Evolutionary conservation across 306 rosid species (phyloP).

Genomic region (Ochetophila trinervis): DNA sequence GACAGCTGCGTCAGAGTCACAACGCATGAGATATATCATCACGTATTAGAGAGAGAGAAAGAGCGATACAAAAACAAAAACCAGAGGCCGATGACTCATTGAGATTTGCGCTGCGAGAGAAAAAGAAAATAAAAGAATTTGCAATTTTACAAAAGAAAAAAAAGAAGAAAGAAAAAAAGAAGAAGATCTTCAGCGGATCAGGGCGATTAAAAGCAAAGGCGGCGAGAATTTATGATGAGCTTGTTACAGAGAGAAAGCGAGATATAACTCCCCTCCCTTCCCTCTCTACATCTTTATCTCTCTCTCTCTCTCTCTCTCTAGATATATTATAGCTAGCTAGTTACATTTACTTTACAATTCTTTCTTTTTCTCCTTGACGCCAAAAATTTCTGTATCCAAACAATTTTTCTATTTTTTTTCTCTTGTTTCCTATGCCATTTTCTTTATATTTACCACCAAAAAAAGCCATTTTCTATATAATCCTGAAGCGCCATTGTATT

Average conservation of each 20-base stretch:
- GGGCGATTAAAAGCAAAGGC: slow-evolving; percentile 60
- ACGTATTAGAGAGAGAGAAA: slow-evolving; percentile 4
- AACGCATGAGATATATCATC: slow-evolving; percentile 7
- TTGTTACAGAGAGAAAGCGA: slow-evolving; percentile 6
- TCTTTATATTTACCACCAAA: too few species aligned
- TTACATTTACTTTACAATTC: neutral
- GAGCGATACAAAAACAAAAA: neutral
- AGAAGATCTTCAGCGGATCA: slow-evolving; percentile 57
- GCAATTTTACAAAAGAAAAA: neutral
- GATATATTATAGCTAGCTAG: too few species aligned
- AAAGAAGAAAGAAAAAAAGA: neutral
- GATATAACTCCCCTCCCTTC: slow-evolving; percentile 5
- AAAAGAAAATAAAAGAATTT: neutral
- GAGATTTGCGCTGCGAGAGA: slow-evolving; percentile 58
- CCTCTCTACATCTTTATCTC: neutral
- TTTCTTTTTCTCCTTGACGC: slow-evolving; percentile 13
- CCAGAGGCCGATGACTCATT: slow-evolving; percentile 18
- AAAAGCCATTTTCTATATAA: too few species aligned
- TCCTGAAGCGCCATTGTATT: neutral
- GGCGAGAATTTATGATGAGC: slow-evolving; percentile 59
- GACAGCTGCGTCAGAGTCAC: slow-evolving; percentile 49
- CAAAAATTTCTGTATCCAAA: slow-evolving; percentile 23
- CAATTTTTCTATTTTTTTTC: neutral
- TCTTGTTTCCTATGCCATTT: too few species aligned
- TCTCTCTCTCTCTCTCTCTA: neutral